Conservation (phyloP, 768 basidiomycete species). For the Mycena amicta region DNA sequence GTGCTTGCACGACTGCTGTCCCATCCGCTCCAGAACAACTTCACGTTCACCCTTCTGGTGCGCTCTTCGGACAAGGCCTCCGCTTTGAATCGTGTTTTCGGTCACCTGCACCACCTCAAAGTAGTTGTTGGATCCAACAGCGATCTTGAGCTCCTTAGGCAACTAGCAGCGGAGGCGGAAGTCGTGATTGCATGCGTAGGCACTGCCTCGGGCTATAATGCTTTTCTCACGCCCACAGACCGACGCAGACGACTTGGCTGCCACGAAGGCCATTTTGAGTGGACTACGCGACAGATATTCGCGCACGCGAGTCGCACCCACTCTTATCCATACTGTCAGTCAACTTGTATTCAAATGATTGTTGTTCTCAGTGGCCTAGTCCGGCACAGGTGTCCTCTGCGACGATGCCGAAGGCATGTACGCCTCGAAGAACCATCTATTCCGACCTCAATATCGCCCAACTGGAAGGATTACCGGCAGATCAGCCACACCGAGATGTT, state of each 20-base stretch:
- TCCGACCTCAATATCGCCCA: conserved; percentile 36
- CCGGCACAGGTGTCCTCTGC: conserved; percentile 30
- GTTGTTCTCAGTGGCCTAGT: conserved; percentile 16
- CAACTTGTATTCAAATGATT: too few species aligned
- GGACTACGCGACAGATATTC: conserved; percentile 39
- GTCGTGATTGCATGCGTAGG: conserved; percentile 47
- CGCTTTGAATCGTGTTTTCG: conserved; percentile 26
- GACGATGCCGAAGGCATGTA: conserved; percentile 33
- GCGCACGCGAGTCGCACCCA: conserved; percentile 34
- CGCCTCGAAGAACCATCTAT: conserved; percentile 29
- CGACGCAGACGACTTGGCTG: conserved; percentile 41
- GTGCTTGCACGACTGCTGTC: conserved; percentile 50
- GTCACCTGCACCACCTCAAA: too few species aligned
- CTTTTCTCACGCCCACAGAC: conserved; percentile 28
- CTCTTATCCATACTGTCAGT: conserved; percentile 47
- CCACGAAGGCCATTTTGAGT: conserved; percentile 40
- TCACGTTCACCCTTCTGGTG: conserved; percentile 49
- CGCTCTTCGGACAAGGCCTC: conserved; percentile 44
- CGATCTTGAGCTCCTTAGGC: conserved; percentile 40
- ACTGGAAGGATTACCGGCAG: conserved; percentile 33
- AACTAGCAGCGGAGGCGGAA: conserved; percentile 47
- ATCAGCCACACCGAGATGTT: conserved; percentile 38
- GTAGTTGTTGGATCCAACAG: conserved; percentile 43
- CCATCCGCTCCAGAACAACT: conserved; percentile 43
- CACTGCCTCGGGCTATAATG: not conserved